These are phyloP conservation scores for Trypanosoma melophagium DNA, from an alignment of 208 protist species.

Conservation along the genomic window DNA sequence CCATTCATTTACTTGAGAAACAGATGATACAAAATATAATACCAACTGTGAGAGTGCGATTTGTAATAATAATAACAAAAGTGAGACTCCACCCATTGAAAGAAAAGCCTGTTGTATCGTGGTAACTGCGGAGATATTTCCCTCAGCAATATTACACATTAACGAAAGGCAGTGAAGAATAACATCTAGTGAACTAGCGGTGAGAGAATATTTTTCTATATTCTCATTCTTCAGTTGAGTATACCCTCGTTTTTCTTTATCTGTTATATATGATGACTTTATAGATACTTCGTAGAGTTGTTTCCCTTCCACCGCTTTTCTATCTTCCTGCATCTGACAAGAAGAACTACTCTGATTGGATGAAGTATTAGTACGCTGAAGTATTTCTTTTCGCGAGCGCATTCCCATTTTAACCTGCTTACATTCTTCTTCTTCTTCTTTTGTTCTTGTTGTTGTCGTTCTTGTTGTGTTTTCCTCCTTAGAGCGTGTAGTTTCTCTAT, in stretches of 20 bases:
- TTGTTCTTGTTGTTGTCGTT: neutral
- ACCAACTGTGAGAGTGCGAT: slow-evolving; percentile 19
- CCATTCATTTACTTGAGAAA: neutral
- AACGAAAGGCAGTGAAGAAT: slow-evolving; percentile 22
- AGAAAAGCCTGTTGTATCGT: slow-evolving; percentile 18
- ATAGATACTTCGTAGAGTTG: no score
- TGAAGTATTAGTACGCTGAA: no score
- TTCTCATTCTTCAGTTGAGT: no score
- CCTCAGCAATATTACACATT: slow-evolving; percentile 26
- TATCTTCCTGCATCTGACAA: no score
- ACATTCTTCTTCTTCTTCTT: no score
- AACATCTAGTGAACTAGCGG: slow-evolving; percentile 3
- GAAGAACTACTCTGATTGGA: no score
- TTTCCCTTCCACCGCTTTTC: no score
- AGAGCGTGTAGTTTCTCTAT: neutral
- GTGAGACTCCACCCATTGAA: slow-evolving; percentile 18
- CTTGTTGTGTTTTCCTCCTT: neutral
- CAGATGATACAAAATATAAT: slow-evolving; percentile 1
- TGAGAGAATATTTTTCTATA: slow-evolving; percentile 1
- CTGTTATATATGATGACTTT: no score
- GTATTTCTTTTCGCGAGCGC: no score
- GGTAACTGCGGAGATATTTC: neutral
- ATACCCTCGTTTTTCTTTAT: no score
- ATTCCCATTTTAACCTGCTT: no score
- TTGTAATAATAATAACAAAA: slow-evolving; percentile 17